Conservation (phyloP, 768 basidiomycete species). For the Serendipita sp. region DNA sequence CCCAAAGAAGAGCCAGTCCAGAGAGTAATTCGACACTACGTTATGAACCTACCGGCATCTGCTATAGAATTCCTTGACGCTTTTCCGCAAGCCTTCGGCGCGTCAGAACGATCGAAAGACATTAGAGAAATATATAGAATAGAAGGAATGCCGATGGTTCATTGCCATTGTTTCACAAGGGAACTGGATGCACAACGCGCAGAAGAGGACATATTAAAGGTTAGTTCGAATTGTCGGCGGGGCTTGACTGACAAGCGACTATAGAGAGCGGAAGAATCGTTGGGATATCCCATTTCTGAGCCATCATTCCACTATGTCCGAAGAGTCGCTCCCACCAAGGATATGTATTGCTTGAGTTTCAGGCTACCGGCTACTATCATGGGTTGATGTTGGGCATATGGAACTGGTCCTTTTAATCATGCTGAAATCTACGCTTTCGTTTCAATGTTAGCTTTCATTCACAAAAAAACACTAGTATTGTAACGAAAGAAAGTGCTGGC, state of each 20-base stretch:
- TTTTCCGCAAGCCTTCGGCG: slow-evolving; percentile 55
- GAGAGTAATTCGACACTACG: slow-evolving; percentile 58
- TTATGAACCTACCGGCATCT: slow-evolving; percentile 96
- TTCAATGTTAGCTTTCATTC: neutral
- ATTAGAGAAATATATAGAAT: slow-evolving; percentile 31
- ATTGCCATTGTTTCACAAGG: slow-evolving; percentile 92
- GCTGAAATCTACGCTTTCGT: neutral
- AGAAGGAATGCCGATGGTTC: slow-evolving; percentile 70
- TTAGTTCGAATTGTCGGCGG: slow-evolving; percentile 23
- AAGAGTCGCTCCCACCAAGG: slow-evolving; percentile 87
- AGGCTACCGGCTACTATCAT: slow-evolving; percentile 37
- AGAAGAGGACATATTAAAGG: slow-evolving; percentile 63
- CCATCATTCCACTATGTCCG: slow-evolving; percentile 60
- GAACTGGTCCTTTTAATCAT: neutral
- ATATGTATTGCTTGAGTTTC: slow-evolving; percentile 97
- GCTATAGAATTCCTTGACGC: slow-evolving; percentile 83
- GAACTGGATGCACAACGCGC: slow-evolving; percentile 56
- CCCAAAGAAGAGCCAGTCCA: slow-evolving; percentile 23
- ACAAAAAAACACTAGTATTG: neutral
- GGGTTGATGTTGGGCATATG: neutral
- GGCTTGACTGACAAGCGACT: slow-evolving; percentile 3
- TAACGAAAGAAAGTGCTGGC: neutral
- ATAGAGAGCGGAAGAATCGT: slow-evolving; percentile 55
- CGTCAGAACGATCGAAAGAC: slow-evolving; percentile 26
- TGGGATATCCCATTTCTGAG: slow-evolving; percentile 38